Evolutionary conservation across 2,329 filamentous ascomycete species (phyloP), one percentile per base, ranked within the genome.

Genomic region (Clathrospora elynae): DNA sequence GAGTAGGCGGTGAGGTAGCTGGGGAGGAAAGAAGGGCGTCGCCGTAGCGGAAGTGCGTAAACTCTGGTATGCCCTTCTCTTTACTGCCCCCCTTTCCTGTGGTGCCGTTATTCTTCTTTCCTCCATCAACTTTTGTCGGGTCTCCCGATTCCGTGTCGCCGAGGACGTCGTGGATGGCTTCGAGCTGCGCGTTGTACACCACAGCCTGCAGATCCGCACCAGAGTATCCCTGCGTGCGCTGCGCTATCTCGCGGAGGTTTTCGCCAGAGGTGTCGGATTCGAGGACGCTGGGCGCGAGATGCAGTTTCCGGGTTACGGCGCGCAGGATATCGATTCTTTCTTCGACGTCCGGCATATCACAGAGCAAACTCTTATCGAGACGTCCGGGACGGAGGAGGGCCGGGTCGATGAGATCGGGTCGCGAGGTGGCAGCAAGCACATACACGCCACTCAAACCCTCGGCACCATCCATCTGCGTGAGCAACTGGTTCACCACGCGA

Each of bases 391-490:
- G 84, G 16, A 99, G 79, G 17, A 99, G 76, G 0, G 93, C 93
- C 9, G 95, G 92, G 66, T 99, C 93, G 48, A 99, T 97, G 10
- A 99, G 75, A 68, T 99, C 95, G 0, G 95, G 95, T 4, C 95
- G 79, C 1, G 87, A 92, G 0, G 93, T 99, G 1, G 93, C 95
- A 14, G 95, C 95, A 2, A 99, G 81, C 5, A 99, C 93, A 60
- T 99, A 99, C 0, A 99, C 95, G 2, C 93, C 93, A 0, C 86
- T 90, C 4, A 99, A 74, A 0, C 93, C 95, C 71, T 99, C 95
- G 0, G 93, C 93, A 64, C 93, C 93, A 63, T 99, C 93, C 93
- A 99, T 99, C 70, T 97, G 92, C 0, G 95, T 99, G 8, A 99
- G 80, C 43, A 99, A 83, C 76, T 99, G 95, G 68, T 99, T 99